phyloP scores from a whole-genome alignment of 75 land plant species.

The Cryptomeria japonica region DNA sequence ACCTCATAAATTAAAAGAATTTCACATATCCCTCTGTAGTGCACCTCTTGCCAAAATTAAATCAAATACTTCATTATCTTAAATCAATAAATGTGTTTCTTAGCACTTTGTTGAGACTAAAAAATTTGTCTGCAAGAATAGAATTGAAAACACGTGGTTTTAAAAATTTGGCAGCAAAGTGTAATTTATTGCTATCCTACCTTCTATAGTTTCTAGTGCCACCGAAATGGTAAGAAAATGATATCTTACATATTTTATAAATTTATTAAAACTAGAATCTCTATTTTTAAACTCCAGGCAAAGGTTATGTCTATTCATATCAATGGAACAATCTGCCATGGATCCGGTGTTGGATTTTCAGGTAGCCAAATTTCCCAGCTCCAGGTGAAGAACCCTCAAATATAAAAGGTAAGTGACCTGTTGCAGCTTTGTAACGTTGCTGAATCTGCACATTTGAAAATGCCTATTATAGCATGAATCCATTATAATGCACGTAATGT shows the following conservation, averaged over 20 bases:
- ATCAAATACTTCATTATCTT: background rate
- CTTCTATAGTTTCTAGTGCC: background rate
- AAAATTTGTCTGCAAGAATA: background rate
- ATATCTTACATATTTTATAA: background rate
- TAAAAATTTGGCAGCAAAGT: background rate
- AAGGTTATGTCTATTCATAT: background rate
- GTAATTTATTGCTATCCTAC: background rate
- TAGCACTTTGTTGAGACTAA: background rate
- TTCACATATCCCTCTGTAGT: too few relatives aligned
- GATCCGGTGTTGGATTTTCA: constrained; percentile 50
- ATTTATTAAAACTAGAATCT: background rate
- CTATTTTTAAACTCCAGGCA: too few relatives aligned
- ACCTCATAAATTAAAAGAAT: background rate
- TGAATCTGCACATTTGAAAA: constrained; percentile 60
- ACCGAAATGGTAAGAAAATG: background rate
- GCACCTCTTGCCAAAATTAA: background rate
- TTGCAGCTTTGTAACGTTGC: constrained; percentile 76
- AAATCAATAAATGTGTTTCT: background rate
- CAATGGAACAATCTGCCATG: background rate
- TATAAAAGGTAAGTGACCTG: constrained; percentile 78
- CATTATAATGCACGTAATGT: background rate
- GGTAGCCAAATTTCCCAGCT: constrained; percentile 88
- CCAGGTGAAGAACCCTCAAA: constrained; percentile 97
- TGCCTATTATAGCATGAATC: background rate
- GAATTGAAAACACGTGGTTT: background rate